Percentiles rank a stretch among this genome's conserved stretches.
Conservation (phyloP, 371 early-diverging fungal species). For the Mucor circinelloides region DNA sequence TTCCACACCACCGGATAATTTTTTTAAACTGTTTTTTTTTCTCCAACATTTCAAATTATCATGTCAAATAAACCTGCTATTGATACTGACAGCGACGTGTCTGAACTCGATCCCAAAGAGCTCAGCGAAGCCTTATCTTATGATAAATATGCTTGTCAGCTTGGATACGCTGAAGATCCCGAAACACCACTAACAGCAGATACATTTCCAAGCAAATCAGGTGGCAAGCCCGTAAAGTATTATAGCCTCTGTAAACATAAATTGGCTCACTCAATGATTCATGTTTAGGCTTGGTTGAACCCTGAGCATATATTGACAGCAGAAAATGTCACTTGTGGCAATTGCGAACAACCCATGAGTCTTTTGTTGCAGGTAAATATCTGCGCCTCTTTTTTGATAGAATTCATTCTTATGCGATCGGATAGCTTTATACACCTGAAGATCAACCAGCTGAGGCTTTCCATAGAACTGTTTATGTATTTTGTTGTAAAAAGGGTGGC, state of each 20-base stretch:
- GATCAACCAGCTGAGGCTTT: slow-evolving; percentile 86
- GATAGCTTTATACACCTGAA: slow-evolving; percentile 90
- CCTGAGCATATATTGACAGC: slow-evolving; percentile 67
- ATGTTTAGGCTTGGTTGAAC: slow-evolving; percentile 80
- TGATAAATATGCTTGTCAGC: slow-evolving; percentile 56
- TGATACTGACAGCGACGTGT: slow-evolving; percentile 40
- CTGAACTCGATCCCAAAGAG: slow-evolving; percentile 36
- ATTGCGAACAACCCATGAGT: slow-evolving; percentile 80
- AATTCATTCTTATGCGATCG: neutral
- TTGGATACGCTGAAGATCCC: slow-evolving; percentile 79
- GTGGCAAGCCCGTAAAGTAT: slow-evolving; percentile 79
- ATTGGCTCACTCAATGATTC: neutral
- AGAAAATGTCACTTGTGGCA: slow-evolving; percentile 71
- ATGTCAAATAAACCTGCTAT: slow-evolving; percentile 19
- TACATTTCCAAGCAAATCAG: slow-evolving; percentile 85
- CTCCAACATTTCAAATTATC: neutral
- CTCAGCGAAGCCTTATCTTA: slow-evolving; percentile 27
- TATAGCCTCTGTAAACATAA: neutral
- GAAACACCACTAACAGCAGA: slow-evolving; percentile 64
- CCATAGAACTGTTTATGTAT: slow-evolving; percentile 89
- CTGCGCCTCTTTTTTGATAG: neutral
- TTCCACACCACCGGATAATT: neutral
- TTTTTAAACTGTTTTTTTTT: neutral
- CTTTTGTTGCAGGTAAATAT: slow-evolving; percentile 83
- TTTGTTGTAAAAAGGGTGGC: slow-evolving; percentile 84